Evolutionary conservation across 106 monocot species (phyloP), one percentile per base, ranked within the genome.

Genomic region (Dendrobium nobile): DNA sequence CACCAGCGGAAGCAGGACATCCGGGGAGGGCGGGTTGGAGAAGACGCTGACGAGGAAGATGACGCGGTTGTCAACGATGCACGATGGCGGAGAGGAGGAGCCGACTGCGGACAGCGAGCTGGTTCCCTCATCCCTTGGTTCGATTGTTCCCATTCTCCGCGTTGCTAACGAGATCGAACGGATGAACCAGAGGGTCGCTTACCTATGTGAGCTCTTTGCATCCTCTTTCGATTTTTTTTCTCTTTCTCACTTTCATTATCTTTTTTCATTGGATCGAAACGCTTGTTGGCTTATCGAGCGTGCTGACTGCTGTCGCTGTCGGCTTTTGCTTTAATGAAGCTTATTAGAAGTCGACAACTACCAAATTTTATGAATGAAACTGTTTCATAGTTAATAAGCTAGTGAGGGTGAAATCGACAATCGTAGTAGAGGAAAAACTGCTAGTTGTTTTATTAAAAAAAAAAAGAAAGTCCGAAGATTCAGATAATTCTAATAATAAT

Each of bases 91-190:
- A 47, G 90, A 89, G 58, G 96, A 90, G 24, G 92, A 88, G 70
- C 80, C 80, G 51, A 78, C 86, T 15, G 85, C 81, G 8, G 96
- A 96, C 76, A 93, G 93, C 33, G 96, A 96, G 86, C 84, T 89
- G 41, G 94, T 97, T 13, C 97, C 97, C 0, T 87, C 94, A 5
- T 88, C 94, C 33, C 90, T 97, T 77, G 87, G 87, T 1, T 79
- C 86, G 47, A 97, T 97, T 55, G 94, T 84, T 19, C 97, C 97
- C 77, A 92, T 97, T 64, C 92, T 97, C 45, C 92, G 97, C 33
- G 97, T 91, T 72, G 97, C 97, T 67, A 97, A 97, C 78, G 97
- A 97, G 84, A 88, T 97, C 75, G 92, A 97, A 86, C 13, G 4
- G 6, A 10, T 40, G 24, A 94, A 97, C 77, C 85, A 78, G 22